Evolutionary conservation across 2,329 filamentous ascomycete genomes (phyloP).

Genomic region (Diaporthe capsici): DNA sequence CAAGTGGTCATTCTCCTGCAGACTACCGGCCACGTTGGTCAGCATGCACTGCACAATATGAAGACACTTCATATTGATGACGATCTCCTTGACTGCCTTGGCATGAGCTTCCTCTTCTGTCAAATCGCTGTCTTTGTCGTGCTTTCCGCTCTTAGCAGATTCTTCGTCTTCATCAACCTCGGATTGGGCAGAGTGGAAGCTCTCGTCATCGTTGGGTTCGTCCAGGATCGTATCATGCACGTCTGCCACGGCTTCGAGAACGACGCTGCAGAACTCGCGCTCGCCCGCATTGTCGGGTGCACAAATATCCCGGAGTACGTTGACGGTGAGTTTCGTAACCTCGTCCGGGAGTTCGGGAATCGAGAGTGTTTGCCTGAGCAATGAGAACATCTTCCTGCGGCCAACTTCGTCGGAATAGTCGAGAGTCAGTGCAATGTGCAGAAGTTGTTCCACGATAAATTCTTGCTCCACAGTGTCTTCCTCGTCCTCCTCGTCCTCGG

Average conservation of each 20-base stretch:
- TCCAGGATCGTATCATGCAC: conserved; percentile 92
- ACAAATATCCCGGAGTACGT: conserved; percentile 86
- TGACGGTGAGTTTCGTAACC: conserved; percentile 88
- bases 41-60: conserved; percentile 99
- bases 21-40: conserved; percentile 87
- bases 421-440: conserved; percentile 91
- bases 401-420: conserved; percentile 99
- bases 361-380: conserved; percentile 88
- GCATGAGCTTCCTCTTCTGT: conserved; percentile 76
- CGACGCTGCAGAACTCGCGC: conserved; percentile 85
- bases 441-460: conserved; percentile 94
- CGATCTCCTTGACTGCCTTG: conserved; percentile 89
- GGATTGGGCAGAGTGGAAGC: conserved; percentile 93
- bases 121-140: conserved; percentile 57
- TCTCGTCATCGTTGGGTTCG: conserved; percentile 76
- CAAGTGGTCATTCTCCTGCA: conserved; percentile 92
- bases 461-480: conserved; percentile 92
- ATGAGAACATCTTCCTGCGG: conserved; percentile 93
- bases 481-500: conserved; percentile 77
- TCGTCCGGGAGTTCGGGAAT: conserved; percentile 92
- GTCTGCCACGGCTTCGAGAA: conserved; percentile 94
- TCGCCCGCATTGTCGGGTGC: conserved; percentile 81
- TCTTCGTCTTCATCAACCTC: conserved; percentile 80
- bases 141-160: conserved; percentile 62
- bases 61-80: conserved; percentile 98